phyloP scores from a whole-genome alignment of 306 rosid species.

The Mimosa bimucronata region DNA sequence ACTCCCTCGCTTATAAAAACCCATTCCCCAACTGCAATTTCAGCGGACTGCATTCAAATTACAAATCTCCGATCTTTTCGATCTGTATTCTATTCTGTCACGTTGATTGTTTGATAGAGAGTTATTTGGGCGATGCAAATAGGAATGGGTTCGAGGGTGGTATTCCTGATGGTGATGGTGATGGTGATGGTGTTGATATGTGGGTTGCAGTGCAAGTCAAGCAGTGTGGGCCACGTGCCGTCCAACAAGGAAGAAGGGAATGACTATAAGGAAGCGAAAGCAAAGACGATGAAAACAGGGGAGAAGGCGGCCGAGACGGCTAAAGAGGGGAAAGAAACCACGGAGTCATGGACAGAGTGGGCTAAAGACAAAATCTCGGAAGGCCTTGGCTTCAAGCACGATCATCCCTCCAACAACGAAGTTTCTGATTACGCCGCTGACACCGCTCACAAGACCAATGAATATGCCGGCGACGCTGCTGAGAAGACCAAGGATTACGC shows the following conservation, averaged over 20 bases:
- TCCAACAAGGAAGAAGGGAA: slow-evolving; percentile 46
- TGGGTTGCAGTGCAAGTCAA: slow-evolving; percentile 36
- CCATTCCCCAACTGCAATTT: not conserved
- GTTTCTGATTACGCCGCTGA: slow-evolving; percentile 45
- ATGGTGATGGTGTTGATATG: not conserved
- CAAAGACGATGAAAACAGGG: slow-evolving; percentile 22
- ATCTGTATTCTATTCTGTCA: too few relatives aligned
- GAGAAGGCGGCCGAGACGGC: slow-evolving; percentile 48
- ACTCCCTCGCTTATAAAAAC: slow-evolving; percentile 8
- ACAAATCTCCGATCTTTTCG: not conserved
- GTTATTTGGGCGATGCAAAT: not conserved
- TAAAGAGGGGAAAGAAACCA: slow-evolving; percentile 44
- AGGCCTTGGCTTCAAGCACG: slow-evolving; percentile 67
- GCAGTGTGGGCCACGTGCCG: slow-evolving; percentile 16
- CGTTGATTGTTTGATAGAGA: not conserved
- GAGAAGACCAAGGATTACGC: not conserved
- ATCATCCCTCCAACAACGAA: slow-evolving; percentile 29
- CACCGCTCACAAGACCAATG: slow-evolving; percentile 14
- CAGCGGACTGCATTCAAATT: not conserved
- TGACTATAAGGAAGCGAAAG: slow-evolving; percentile 47
- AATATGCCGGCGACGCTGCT: not conserved
- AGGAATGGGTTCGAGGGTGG: slow-evolving; percentile 50
- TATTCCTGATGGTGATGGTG: slow-evolving; percentile 31
- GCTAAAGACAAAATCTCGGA: slow-evolving; percentile 73
- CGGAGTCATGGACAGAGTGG: slow-evolving; percentile 88